phyloP scores from a whole-genome alignment of 352 stramenopile genomes.

The Phytophthora brassicae region DNA sequence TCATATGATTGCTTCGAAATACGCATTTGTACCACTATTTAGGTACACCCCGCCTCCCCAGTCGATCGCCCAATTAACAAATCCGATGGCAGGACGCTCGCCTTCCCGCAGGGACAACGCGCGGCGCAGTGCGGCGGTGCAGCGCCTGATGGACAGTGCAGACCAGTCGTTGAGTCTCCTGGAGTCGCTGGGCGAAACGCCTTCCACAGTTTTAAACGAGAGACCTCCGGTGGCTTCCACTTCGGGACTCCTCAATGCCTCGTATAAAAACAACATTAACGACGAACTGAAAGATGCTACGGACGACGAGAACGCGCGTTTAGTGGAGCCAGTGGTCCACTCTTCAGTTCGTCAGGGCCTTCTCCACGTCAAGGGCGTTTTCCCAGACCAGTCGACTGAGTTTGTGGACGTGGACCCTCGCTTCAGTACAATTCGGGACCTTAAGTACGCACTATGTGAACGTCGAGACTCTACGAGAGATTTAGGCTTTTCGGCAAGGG shows the following conservation, averaged over 20 bases:
- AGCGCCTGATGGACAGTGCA: constrained; percentile 78
- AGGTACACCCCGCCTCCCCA: not conserved
- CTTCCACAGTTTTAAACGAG: constrained; percentile 1
- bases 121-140: constrained; percentile 52
- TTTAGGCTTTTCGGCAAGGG: constrained; percentile 42
- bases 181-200: constrained; percentile 54
- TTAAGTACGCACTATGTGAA: constrained; percentile 65
- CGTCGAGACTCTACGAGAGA: constrained; percentile 47
- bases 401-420: constrained; percentile 79
- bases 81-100: constrained; percentile 29
- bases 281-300: too few relatives aligned
- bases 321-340: constrained; percentile 46
- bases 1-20: not conserved
- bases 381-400: constrained; percentile 80
- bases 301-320: constrained; percentile 17
- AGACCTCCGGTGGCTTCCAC: too few relatives aligned
- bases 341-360: constrained; percentile 51
- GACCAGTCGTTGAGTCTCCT: constrained; percentile 72
- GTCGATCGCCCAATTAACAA: not conserved
- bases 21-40: not conserved
- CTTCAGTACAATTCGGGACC: constrained; percentile 67
- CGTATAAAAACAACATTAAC: not conserved
- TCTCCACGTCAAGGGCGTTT: constrained; percentile 82
- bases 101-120: constrained; percentile 10
- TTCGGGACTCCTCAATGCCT: not conserved